Evolutionary conservation across 306 rosid species (phyloP), one percentile per base, ranked within the genome.

Genomic region (Macrotyloma uniflorum): DNA sequence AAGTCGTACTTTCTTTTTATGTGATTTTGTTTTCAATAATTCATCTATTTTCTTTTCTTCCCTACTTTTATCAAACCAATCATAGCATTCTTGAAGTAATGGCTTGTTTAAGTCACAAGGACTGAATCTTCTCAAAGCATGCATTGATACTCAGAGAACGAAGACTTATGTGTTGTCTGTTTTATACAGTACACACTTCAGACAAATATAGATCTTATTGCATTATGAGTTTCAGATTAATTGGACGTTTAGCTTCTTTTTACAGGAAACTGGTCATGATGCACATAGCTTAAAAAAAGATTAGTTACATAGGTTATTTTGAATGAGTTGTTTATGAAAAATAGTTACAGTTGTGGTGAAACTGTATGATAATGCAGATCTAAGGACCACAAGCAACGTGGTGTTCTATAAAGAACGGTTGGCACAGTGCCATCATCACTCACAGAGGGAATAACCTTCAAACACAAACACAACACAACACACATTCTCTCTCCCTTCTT

Each of bases 381-480:
- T 5, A 72, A 73, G 84, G 84, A 80, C 75, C 84, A 74, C 63
- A 23, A 11, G 72, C 73, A 71, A 33, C 49, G 47, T 59, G 36
- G 18, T 33, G 47, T 24, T 32, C 47, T 40, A 61, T 53, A 62
- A 69, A 42, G 58, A 63, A 63, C 36, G 61, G 79, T 64, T 33
- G 87, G 68, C 79, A 75, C 70, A 75, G 51, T 71, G 78, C 58
- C 68, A 62, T 68, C 67, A 70, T 68, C 67, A 70, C 45, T 70
- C 62, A 28, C 12, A 32, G 22, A 40, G 30, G 30, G 35, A 75
- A 74, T 18, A 61, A 30, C 24, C 36, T 54, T 32, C 40, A 67
- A 65, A 28, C 32, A 1, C 42, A 36, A 36, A 26, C 28, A 26
- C 2, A 3, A 40, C 47, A 40, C 46, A 9, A 40, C 15, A 11